Evolutionary conservation across 495 filamentous ascomycete genomes (phyloP).

Genomic region (Geoglossum glabrum): DNA sequence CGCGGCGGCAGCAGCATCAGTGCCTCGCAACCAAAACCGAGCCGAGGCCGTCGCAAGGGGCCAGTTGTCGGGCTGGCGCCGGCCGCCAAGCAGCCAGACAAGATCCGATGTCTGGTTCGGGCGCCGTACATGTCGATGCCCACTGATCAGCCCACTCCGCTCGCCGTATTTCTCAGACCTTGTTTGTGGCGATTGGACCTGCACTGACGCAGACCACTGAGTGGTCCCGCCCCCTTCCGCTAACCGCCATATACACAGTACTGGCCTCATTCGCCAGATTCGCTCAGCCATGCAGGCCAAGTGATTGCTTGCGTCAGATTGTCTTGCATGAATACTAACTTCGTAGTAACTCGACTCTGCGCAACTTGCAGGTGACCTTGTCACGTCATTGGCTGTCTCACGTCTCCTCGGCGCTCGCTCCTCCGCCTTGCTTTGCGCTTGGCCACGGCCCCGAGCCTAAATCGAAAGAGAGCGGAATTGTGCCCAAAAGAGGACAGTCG

Average conservation of each 20-base stretch:
- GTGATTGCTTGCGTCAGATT: background rate
- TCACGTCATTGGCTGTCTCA: background rate
- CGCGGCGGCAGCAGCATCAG: no score
- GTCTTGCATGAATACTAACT: background rate
- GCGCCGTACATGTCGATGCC: background rate
- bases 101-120: background rate
- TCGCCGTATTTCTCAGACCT: background rate
- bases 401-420: background rate
- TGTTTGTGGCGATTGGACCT: background rate
- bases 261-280: no score
- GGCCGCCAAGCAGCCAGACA: background rate
- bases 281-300: no score
- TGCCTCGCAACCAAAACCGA: no score
- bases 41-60: no score
- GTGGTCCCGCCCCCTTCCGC: background rate
- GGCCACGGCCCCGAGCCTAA: no score
- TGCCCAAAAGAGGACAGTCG: background rate
- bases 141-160: background rate
- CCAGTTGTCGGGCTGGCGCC: no score
- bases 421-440: background rate
- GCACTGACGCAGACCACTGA: background rate
- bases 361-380: background rate
- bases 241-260: no score
- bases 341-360: no score
- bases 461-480: no score